A percentile compares a stretch with the other conserved stretches of the same genome.
Evolutionary conservation across 2,329 filamentous ascomycete genomes (phyloP).

Genomic region (Ophiostoma montium): DNA sequence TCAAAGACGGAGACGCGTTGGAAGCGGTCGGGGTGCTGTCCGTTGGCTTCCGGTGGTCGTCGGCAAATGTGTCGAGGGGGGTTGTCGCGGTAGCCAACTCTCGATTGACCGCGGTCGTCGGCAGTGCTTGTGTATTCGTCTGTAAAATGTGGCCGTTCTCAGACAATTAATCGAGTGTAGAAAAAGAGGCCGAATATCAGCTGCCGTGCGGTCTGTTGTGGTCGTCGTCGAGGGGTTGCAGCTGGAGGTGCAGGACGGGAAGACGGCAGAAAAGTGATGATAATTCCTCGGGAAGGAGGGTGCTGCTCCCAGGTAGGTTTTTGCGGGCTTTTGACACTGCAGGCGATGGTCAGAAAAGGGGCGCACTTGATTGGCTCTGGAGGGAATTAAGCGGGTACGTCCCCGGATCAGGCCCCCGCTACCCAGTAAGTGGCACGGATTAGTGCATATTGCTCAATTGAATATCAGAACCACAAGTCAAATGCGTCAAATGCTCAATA

Average conservation of each 20-base stretch:
- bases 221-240: slow-evolving; percentile 2
- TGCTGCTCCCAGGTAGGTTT: slow-evolving; percentile 6
- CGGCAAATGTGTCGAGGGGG: not conserved
- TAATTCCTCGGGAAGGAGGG: slow-evolving; percentile 11
- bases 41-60: not conserved
- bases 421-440: not conserved
- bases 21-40: not conserved
- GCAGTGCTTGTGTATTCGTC: not conserved
- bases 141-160: not conserved
- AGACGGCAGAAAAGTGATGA: slow-evolving; percentile 10
- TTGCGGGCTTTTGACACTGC: slow-evolving; percentile 14
- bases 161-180: too few relatives aligned
- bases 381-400: slow-evolving; percentile 2
- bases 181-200: too few relatives aligned
- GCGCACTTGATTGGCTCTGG: slow-evolving; percentile 8
- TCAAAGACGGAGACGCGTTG: not conserved
- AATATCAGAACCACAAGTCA: not conserved
- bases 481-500: slow-evolving; percentile 1
- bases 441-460: slow-evolving; percentile 13
- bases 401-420: not conserved
- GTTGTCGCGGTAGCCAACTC: slow-evolving; percentile 1
- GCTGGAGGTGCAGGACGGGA: not conserved
- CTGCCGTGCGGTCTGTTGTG: not conserved
- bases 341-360: slow-evolving; percentile 13
- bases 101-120: slow-evolving; percentile 1